Conservation (phyloP, 495 filamentous ascomycete species). For the Penicillium egyptiacum region DNA sequence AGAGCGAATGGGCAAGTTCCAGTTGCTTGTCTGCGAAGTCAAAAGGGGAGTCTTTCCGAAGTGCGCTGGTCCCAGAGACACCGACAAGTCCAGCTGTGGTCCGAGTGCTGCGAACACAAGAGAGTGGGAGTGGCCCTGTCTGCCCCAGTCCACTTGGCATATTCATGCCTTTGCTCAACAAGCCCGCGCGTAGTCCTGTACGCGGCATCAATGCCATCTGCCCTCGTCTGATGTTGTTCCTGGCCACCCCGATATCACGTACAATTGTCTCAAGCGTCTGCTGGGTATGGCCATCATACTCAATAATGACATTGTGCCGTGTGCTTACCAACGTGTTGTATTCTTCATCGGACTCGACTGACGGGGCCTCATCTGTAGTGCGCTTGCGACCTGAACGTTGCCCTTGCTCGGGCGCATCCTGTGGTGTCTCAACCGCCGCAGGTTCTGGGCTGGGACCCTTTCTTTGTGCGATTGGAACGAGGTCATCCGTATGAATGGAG, state of each 20-base stretch:
- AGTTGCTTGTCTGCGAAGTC: slow-evolving; percentile 73
- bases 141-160: slow-evolving; percentile 5
- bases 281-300: slow-evolving; percentile 87
- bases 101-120: slow-evolving; percentile 36
- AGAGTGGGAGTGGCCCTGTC: slow-evolving; percentile 11
- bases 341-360: slow-evolving; percentile 33
- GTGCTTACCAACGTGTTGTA: slow-evolving; percentile 61
- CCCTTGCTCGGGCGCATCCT: slow-evolving; percentile 12
- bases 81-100: slow-evolving; percentile 22
- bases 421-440: slow-evolving; percentile 8
- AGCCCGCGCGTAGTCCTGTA: slow-evolving; percentile 16
- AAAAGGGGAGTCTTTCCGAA: slow-evolving; percentile 45
- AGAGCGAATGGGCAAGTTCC: slow-evolving; percentile 74
- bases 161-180: slow-evolving; percentile 18
- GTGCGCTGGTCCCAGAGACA: slow-evolving; percentile 11
- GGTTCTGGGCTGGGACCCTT: slow-evolving; percentile 19
- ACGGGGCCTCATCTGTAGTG: slow-evolving; percentile 31
- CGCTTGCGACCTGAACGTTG: slow-evolving; percentile 33
- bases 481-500: slow-evolving; percentile 46
- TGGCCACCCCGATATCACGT: slow-evolving; percentile 71
- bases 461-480: slow-evolving; percentile 24
- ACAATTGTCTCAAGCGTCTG: slow-evolving; percentile 76
- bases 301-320: slow-evolving; percentile 78
- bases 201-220: slow-evolving; percentile 48
- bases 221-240: slow-evolving; percentile 80